Evolutionary conservation across 129 eudicot species (phyloP).

Genomic region (Flaveria sonorensis): DNA sequence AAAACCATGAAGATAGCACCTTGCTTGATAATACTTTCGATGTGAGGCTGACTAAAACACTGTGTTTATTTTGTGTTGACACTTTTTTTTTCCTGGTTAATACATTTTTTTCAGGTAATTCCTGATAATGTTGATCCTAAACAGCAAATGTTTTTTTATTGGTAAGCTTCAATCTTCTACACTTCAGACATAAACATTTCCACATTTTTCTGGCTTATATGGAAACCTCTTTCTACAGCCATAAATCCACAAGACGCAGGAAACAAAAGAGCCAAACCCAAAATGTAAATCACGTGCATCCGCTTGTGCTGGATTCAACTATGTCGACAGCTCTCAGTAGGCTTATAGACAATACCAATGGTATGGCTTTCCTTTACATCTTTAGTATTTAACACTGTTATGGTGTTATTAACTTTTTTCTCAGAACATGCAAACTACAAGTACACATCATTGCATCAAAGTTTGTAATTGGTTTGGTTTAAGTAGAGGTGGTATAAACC

Average conservation of each 20-base stretch:
- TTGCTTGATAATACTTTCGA: not conserved
- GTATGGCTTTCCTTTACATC: constrained; percentile 38
- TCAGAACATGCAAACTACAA: not conserved
- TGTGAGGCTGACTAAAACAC: constrained; percentile 9
- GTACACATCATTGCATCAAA: not conserved
- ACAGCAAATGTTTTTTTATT: constrained; percentile 61
- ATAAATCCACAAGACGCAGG: constrained; percentile 55
- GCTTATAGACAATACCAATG: constrained; percentile 55
- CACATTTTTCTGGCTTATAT: constrained; percentile 5
- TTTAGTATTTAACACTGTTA: not conserved
- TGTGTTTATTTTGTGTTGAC: not conserved
- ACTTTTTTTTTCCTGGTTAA: constrained; percentile 16
- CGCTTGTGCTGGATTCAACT: constrained; percentile 60
- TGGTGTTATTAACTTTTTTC: not conserved
- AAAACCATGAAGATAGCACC: no score
- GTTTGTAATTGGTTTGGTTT: constrained; percentile 3
- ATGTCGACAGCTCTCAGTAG: constrained; percentile 47
- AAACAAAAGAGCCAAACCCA: constrained; percentile 45
- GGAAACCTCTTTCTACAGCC: constrained; percentile 44
- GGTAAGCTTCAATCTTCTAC: constrained; percentile 50
- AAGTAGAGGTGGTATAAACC: not conserved
- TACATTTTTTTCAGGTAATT: constrained; percentile 48
- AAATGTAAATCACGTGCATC: constrained; percentile 66
- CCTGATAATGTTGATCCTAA: constrained; percentile 77
- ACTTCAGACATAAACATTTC: constrained; percentile 7